Evolutionary conservation across 441 rosid species (phyloP).

Genomic region (Euphorbia corollata): DNA sequence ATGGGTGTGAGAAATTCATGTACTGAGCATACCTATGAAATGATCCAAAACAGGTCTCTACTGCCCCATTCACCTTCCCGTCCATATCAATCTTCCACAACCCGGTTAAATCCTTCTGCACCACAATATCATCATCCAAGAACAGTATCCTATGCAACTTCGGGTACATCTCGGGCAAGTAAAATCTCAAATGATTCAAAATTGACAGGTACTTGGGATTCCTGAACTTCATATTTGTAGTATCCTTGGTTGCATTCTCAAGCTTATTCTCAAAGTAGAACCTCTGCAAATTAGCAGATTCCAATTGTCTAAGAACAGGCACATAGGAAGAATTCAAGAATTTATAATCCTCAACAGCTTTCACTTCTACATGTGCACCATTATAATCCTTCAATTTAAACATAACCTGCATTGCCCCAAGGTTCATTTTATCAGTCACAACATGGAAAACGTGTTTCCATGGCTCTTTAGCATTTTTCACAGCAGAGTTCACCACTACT

Average conservation of each 20-base stretch:
- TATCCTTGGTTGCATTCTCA: conserved; percentile 86
- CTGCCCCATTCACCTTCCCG: conserved; percentile 91
- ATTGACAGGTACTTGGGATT: conserved; percentile 88
- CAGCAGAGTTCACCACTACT: conserved; percentile 88
- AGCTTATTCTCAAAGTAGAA: conserved; percentile 93
- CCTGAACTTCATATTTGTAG: conserved; percentile 89
- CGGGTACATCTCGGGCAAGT: conserved; percentile 89
- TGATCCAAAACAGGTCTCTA: conserved; percentile 94
- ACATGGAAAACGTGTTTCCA: conserved; percentile 92
- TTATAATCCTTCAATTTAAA: conserved; percentile 81
- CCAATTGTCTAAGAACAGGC: conserved; percentile 80
- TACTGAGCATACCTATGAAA: conserved; percentile 93
- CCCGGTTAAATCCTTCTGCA: conserved; percentile 88
- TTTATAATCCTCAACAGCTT: conserved; percentile 87
- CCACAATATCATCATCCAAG: conserved; percentile 88
- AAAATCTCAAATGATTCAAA: conserved; percentile 84
- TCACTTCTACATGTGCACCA: conserved; percentile 87
- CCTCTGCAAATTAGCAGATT: conserved; percentile 78
- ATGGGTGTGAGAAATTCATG: conserved; percentile 94
- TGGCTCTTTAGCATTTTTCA: conserved; percentile 82
- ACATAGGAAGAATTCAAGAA: conserved; percentile 88
- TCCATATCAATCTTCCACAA: conserved; percentile 93
- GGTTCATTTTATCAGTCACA: conserved; percentile 93
- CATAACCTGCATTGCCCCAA: conserved; percentile 97
- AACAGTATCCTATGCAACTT: conserved; percentile 76